Evolutionary conservation across 129 eudicot genomes (phyloP), one percentile per base, ranked within the genome.

Genomic region (Dittrichia graveolens): DNA sequence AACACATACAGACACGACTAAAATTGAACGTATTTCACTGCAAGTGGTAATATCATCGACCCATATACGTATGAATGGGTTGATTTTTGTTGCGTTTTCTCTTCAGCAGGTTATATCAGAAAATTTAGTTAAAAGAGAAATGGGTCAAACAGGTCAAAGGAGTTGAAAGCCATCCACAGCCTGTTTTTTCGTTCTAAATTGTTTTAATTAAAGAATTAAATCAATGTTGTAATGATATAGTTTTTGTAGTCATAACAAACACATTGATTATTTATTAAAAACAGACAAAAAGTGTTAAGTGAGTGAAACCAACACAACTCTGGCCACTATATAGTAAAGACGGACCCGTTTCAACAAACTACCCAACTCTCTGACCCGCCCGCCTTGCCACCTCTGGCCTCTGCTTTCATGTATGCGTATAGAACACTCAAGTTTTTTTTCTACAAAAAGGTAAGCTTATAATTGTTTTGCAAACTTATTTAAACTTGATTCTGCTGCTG

Each of bases 1-100:
- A 34, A 15, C 73, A 35, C 49, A 84, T 73, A 45, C 73, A 35
- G 43, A 84, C 73, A 45, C 16, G 43, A 44, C 8, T 11, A 43
- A 54, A 56, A 61, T 3, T 34, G 5, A 46, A 43, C 53, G 6
- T 24, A 47, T 24, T 42, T 12, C 0, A 19, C 43, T 3, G 1
- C 5, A n/a, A 12, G 47, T 61, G 10, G 3, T 5, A 11, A 59
- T 35, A 10, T 59, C 19, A 10, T 59, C 19, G 11, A 66, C 57
- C 3, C 12, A 10, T 9, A 15, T 15, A 50, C 3, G 18, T 9
- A n/a, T 8, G n/a, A 5, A 8, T 0, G 57, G 38, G 24, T 38
- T 45, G 4, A 18, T 8, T 6, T 13, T 8, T 8, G 14, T 37
- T 59, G 42, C 34, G 65, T 3, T 24, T 24, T 24, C 10, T 57